phyloP scores from a whole-genome alignment of 257 asterid genomes.

The Primulina huaijiensis region DNA sequence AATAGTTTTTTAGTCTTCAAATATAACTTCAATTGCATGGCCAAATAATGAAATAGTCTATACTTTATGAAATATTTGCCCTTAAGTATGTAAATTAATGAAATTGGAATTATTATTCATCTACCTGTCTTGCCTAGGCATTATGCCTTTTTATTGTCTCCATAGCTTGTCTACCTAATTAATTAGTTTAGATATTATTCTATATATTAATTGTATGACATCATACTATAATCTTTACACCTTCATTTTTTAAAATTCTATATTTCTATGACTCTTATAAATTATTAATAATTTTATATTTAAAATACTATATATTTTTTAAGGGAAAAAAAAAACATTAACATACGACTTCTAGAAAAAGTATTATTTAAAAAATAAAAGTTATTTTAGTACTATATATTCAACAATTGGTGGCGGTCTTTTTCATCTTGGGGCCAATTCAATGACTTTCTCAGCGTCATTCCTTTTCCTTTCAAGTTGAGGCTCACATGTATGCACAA shows the following conservation, averaged over 20 bases:
- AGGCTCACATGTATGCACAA: not conserved
- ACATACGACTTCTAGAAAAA: not conserved
- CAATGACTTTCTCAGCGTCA: not conserved
- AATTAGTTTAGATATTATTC: too few species aligned
- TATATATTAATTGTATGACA: too few species aligned
- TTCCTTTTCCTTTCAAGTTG: not conserved
- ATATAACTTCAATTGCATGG: not conserved
- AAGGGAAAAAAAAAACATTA: too few species aligned
- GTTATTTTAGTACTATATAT: not conserved
- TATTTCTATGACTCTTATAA: too few species aligned
- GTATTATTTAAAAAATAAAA: too few species aligned
- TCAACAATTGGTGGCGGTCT: not conserved
- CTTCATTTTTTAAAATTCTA: too few species aligned
- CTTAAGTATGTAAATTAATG: too few species aligned
- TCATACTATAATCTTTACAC: too few species aligned
- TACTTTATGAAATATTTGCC: not conserved
- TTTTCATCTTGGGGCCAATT: not conserved
- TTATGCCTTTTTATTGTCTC: too few species aligned
- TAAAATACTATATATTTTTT: too few species aligned
- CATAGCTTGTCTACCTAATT: not conserved
- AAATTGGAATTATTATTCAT: not conserved
- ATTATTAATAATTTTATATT: too few species aligned
- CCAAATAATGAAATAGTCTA: not conserved
- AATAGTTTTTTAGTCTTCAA: too few species aligned
- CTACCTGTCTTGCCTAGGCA: not conserved